Conservation (phyloP, 495 filamentous ascomycete genomes). For the Gamarada debralockiae region DNA sequence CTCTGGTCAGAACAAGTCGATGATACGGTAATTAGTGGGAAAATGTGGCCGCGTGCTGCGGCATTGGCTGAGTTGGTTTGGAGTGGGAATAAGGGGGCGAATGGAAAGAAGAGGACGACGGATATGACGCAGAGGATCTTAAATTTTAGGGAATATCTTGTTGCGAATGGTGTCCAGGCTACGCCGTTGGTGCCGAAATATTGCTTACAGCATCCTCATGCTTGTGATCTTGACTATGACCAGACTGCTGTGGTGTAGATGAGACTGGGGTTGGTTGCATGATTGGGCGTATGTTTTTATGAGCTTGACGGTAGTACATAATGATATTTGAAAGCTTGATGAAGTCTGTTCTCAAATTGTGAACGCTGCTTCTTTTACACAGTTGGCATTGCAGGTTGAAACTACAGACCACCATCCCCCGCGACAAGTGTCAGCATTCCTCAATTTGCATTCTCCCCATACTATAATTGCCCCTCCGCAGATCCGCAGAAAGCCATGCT, state of each 20-base stretch:
- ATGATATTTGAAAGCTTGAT: no score
- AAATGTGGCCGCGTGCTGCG: slow-evolving; percentile 53
- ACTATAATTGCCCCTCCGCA: no score
- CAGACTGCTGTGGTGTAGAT: slow-evolving; percentile 31
- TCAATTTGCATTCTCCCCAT: no score
- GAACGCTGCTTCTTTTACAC: no score
- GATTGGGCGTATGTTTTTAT: no score
- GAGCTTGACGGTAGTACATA: no score
- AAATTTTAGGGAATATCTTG: slow-evolving; percentile 55
- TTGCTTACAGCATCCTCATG: slow-evolving; percentile 52
- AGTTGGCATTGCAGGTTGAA: no score
- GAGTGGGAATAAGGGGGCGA: slow-evolving; percentile 44
- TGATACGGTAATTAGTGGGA: slow-evolving; percentile 41
- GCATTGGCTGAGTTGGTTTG: slow-evolving; percentile 51
- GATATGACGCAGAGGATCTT: slow-evolving; percentile 49
- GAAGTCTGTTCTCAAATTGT: no score
- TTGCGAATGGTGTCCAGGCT: slow-evolving; percentile 49
- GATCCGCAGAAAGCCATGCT: no score
- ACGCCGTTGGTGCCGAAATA: slow-evolving; percentile 48
- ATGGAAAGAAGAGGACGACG: slow-evolving; percentile 46
- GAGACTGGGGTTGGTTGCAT: no score
- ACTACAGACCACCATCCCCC: no score
- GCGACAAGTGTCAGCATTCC: no score
- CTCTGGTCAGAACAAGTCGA: slow-evolving; percentile 55
- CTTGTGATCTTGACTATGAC: slow-evolving; percentile 48